Conservation (phyloP, 2,329 filamentous ascomycete genomes). For the Nemania sp. region DNA sequence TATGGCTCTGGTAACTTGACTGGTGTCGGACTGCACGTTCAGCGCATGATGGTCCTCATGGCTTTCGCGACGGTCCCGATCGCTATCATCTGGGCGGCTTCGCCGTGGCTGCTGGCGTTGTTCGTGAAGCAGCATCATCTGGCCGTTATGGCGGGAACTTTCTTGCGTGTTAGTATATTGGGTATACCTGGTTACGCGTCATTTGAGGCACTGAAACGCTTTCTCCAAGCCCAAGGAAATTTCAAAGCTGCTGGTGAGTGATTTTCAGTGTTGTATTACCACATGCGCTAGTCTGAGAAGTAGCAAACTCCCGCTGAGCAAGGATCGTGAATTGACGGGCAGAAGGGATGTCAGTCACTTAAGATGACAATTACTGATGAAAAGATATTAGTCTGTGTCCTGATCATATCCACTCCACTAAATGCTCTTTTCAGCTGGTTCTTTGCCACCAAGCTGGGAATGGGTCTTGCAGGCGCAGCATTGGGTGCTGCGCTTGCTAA, state of each 20-base stretch:
- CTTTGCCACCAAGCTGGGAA: conserved; percentile 46
- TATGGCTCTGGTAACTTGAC: conserved; percentile 52
- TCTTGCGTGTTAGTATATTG: conserved; percentile 51
- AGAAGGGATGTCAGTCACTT: too few relatives aligned
- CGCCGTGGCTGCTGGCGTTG: conserved; percentile 48
- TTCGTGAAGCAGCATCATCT: conserved; percentile 52
- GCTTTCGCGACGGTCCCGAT: conserved; percentile 51
- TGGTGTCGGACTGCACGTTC: conserved; percentile 55
- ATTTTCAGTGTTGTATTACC: too few relatives aligned
- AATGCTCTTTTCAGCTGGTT: conserved; percentile 54
- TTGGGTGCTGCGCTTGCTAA: conserved; percentile 54
- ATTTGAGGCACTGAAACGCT: conserved; percentile 58
- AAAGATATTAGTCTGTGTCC: too few relatives aligned
- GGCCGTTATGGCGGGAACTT: conserved; percentile 52
- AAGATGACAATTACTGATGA: too few relatives aligned
- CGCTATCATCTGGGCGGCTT: conserved; percentile 52
- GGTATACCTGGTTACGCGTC: conserved; percentile 56
- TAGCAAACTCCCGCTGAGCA: too few relatives aligned
- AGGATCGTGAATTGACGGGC: too few relatives aligned
- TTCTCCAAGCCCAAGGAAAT: conserved; percentile 58
- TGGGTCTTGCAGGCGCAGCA: conserved; percentile 56
- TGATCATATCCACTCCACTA: conserved; percentile 51
- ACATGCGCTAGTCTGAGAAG: too few relatives aligned
- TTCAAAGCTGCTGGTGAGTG: too few relatives aligned
- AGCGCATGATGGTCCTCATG: conserved; percentile 57